Evolutionary conservation across 2,329 filamentous ascomycete species (phyloP), one percentile per base, ranked within the genome.

Genomic region (Cordyceps cicadae): DNA sequence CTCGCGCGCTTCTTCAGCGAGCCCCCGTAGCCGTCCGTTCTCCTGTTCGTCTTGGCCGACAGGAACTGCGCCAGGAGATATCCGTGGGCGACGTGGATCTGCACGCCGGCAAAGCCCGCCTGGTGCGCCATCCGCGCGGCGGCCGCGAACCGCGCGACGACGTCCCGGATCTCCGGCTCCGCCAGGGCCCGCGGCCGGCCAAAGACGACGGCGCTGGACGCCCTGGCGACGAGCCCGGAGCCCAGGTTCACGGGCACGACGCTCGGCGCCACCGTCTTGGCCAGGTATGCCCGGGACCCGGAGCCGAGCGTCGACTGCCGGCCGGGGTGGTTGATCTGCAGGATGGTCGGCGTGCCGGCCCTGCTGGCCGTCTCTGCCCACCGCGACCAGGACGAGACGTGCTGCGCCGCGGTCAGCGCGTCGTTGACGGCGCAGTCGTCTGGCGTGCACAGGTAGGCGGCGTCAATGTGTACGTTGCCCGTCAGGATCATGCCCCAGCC

Each of bases 291-390:
- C 9, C 64, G 61, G 3, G 53, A 63, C 3, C 69, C 67, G 1
- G 66, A 63, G 2, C 67, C 66, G 19, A 63, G 21, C 0, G 64
- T 64, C 24, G 67, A 68, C 68, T 87, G 84, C 0, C 85, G 76
- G 14, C 86, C 86, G 0, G 86, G 83, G 68, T 88, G 86, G 62
- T 77, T 80, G 62, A 88, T 75, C 68, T 88, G 85, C 3, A 75
- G 80, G 14, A 87, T 72, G n/a, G 85, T 75, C 15, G 87, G 73
- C 52, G 75, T 79, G 21, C 81, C 82, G 19, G 82, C 71, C 58
- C 74, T 75, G 71, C 83, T 86, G 17, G 74, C 84, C 0, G 73
- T 75, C 34, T 83, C 78, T 61, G 67, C 68, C 3, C 63, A n/a
- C 5, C 3, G n/a, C 48, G 37, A n/a, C 45, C 54, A 57, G 2